Evolutionary conservation across 148 eudicot species (phyloP), one percentile per base, ranked within the genome.

Genomic region (Persicaria tinctoria): DNA sequence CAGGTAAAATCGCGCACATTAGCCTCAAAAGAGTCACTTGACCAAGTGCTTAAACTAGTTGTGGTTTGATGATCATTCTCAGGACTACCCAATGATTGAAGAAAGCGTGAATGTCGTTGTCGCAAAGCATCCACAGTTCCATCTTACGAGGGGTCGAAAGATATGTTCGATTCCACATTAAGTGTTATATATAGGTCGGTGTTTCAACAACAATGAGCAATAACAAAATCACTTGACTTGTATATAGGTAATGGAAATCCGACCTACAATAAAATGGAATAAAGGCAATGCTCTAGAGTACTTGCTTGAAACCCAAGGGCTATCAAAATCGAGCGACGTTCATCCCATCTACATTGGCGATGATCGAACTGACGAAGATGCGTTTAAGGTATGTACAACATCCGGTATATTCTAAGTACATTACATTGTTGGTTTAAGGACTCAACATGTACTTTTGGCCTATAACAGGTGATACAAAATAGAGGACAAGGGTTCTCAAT

Each of bases 401-500:
- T 70, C 57, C 11, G 11, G 1, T 1, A 53, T 1, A 1, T 53
- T 9, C 57, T 9, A 1, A 53, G 11, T 53, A 9, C 57, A 23
- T 23, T 23, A 23, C 23, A 23, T 23, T 23, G 23, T 23, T 23
- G 23, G 0, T 23, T 23, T 23, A 23, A 23, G 23, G 23, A 23
- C 23, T 23, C 23, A 23, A 0, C 23, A 23, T 23, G 0, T 53
- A 32, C 57, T 3, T 16, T 53, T 10, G 16, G 57, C 11, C 27
- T 60, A 3, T 6, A 14, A 46, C 79, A 93, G 98, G 92, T 84
- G 4, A 78, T 93, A 73, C 76, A 69, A 49, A 82, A 69, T 18
- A 82, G 87, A 78, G 93, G 89, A 4, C 81, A 85, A 63, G 97
- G 97, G n/a, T 85, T 77, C 78, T 86, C 93, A 0, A 91, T 91